Base-by-base conservation (phyloP, 306 rosid species). In the Astragalus membranaceus region DNA sequence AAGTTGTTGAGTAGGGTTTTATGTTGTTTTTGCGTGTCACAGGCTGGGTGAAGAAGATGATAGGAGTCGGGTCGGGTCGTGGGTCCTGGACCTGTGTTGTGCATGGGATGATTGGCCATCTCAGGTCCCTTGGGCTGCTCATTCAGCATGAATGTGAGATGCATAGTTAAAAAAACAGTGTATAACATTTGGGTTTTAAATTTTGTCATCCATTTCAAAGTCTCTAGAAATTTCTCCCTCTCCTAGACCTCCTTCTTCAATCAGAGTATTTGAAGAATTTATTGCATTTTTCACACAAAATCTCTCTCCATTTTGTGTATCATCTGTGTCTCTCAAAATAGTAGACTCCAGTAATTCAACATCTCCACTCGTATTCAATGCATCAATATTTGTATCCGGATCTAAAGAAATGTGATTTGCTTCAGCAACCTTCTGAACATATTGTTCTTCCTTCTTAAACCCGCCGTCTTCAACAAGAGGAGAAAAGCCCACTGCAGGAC, bases 211-310 rank as follows among this genome's bases (percentile, higher is more conserved):
- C 49, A 50, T 64, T 29, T 29, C 64, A 64, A 58, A 47, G 49
- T 83, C 92, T 72, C 83, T 88, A 64, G 80, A 83, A 61, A 93
- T 79, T 82, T 93, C 97, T 66, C 98, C 98, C 68, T 92, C 98
- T 76, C 90, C 98, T 44, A 77, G 5, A 12, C 74, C 89, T 57
- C 17, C 90, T 15, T n/a, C n/a, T n/a, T 72, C 80, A 23, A 14
- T 16, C n/a, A 10, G 53, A 73, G 50, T 59, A 73, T 71, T 46
- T 11, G 83, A 71, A 72, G 74, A 63, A 50, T 3, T 53, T 36
- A 56, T 55, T 12, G 70, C 71, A 57, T 59, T 72, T 16, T 30
- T 52, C 9, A 2, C 56, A 62, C 47, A 57, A 73, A 43, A 35
- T 59, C 78, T 48, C 29, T 52, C 63, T 72, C 75, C 59, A 6